A percentile compares a stretch with the other conserved stretches of the same genome.
phyloP scores from a whole-genome alignment of 1,284 basidiomycete genomes.

The Mrakiaceae sp. region DNA sequence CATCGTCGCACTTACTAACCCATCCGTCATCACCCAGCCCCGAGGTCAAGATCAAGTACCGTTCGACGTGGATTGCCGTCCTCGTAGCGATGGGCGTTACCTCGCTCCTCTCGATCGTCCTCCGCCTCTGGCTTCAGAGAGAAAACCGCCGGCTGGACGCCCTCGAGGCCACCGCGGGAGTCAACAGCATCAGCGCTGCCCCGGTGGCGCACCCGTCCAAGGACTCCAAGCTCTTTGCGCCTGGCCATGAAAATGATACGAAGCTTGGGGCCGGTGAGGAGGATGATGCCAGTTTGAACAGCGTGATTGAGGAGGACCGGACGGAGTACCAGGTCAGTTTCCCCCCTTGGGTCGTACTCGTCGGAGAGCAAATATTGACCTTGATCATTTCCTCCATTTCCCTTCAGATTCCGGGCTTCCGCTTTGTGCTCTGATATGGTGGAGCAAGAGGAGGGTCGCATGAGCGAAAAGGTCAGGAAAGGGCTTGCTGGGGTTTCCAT shows the following conservation, averaged over 20 bases:
- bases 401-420: too few species aligned
- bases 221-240: too few species aligned
- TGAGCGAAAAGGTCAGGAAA: too few species aligned
- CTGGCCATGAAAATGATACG: not conserved
- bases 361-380: too few species aligned
- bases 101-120: conserved; percentile 25
- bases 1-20: too few species aligned
- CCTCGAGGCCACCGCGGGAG: not conserved
- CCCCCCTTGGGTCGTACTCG: too few species aligned
- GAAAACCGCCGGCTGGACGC: conserved; percentile 31
- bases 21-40: not conserved
- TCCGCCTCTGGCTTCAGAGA: conserved; percentile 27
- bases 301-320: not conserved
- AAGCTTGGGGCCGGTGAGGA: not conserved
- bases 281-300: not conserved
- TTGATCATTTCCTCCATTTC: too few species aligned
- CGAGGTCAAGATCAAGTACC: conserved; percentile 34
- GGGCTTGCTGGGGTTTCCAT: too few species aligned
- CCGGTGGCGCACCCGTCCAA: too few species aligned
- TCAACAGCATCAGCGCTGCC: too few species aligned
- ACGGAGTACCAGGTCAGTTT: not conserved
- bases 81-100: conserved; percentile 34
- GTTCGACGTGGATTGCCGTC: conserved; percentile 39
- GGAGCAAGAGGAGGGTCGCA: too few species aligned
- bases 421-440: too few species aligned